These are phyloP conservation scores for Tolypocladium cylindrosporum DNA, from an alignment of 2,329 filamentous ascomycete species.

Conservation along the genomic window DNA sequence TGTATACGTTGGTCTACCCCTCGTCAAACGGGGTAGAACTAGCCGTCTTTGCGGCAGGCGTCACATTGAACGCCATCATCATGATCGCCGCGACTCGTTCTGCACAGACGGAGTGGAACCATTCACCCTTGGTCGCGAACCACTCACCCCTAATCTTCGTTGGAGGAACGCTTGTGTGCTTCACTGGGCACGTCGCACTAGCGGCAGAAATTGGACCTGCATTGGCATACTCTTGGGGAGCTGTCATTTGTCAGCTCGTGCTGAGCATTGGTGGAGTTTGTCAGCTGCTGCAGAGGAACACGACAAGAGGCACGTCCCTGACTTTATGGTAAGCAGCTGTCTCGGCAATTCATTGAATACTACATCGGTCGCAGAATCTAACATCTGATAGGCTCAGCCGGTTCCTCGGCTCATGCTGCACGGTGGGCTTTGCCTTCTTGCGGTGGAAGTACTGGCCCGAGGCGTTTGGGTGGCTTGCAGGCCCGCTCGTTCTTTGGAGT, in stretches of 20 bases:
- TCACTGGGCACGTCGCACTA: conserved; percentile 7
- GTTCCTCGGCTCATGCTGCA: conserved; percentile 7
- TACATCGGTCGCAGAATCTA: neutral
- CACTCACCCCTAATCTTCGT: conserved; percentile 4
- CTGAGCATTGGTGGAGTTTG: conserved; percentile 6
- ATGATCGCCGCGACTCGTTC: conserved; percentile 5
- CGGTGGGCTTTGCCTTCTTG: conserved; percentile 5
- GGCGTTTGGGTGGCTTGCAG: conserved; percentile 4
- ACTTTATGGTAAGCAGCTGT: conserved; percentile 4
- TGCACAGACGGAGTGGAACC: conserved; percentile 4
- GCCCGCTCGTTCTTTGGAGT: conserved; percentile 6
- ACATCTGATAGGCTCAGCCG: conserved; percentile 3
- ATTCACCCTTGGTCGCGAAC: conserved; percentile 5
- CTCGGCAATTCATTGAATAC: neutral
- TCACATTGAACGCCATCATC: conserved; percentile 6
- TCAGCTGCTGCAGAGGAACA: conserved; percentile 7
- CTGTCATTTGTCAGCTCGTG: conserved; percentile 7
- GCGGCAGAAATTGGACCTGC: conserved; percentile 7
- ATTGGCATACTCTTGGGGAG: conserved; percentile 8
- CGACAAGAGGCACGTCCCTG: conserved; percentile 5
- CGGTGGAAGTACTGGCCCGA: conserved; percentile 8
- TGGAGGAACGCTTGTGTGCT: conserved; percentile 4
- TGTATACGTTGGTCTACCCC: conserved; percentile 6
- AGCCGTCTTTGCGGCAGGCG: conserved; percentile 3
- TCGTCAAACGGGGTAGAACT: conserved; percentile 6